Evolutionary conservation across 306 rosid genomes (phyloP), one percentile per base, ranked within the genome.

Genomic region (Heteromeles arbutifolia): DNA sequence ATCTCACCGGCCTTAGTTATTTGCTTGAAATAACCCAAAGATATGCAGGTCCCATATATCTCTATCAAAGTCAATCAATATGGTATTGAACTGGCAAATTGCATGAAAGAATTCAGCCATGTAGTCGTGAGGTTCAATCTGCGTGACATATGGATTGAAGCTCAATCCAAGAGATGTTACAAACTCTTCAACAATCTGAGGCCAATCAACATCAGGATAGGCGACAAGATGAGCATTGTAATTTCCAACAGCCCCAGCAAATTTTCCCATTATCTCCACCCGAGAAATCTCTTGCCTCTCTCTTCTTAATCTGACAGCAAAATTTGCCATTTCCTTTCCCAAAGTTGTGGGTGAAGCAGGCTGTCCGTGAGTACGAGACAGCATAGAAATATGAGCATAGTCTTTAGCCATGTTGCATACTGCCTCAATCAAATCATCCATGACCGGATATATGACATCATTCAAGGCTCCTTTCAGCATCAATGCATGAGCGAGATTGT

Each of bases 211-310:
- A 84, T 83, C 76, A 39, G 98, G 97, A 75, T 93, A 93, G 54
- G 98, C 93, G 24, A 82, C 90, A 77, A 91, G 69, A 77, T 91
- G 98, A 32, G 98, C 98, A 79, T 93, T 91, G 83, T 93, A 93
- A 78, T 91, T 93, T 76, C 97, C 97, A 84, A 93, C 98, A 1
- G 97, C 98, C 80, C 98, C 97, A 13, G 97, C 98, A 80, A 91
- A 88, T 82, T 93, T 93, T 65, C 98, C 96, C 88, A 88, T 81
- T 37, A 91, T 83, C 74, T 87, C 88, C 82, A 91, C 85, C 84
- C 77, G 82, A 69, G 90, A 83, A 28, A 89, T 73, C 67, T 88
- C 93, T 77, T 81, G 86, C 79, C 91, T 89, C 80, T 91, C 96
- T 83, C 88, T 82, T 76, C 96, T 82, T 80, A 93, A 80, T 72